Evolutionary conservation across 1,284 basidiomycete genomes (phyloP), one percentile per base, ranked within the genome.

Genomic region (Ceratobasidium sp.): DNA sequence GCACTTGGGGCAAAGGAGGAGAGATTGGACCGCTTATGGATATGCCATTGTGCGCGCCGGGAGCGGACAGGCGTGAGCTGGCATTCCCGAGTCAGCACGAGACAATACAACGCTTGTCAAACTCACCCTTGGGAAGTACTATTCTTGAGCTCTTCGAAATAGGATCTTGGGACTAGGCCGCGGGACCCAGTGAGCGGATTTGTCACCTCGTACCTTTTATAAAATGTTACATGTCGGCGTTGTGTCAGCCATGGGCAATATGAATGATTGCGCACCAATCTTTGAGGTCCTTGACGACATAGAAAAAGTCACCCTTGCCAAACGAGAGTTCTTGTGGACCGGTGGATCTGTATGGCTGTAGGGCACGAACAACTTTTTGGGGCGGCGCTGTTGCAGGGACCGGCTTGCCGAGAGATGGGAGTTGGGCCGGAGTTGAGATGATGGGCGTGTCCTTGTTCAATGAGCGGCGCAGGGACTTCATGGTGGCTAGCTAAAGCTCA

Each of bases 291-390:
- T 88, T 88, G 41, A 94, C 85, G 73, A 99, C 96, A 82, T 98
- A 94, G 84, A 98, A 98, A 82, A 98, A 98, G 83, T 99, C 97
- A 75, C 97, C 97, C 81, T 93, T 92, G 76, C 88, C 85, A 80
- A 98, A 99, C 52, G 92, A 89, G 70, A 99, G 88, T 79, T 98
- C 92, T 78, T 94, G 91, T 0, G 95, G 93, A 0, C 90, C 88
- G 71, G 86, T 85, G 1, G 93, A 89, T 52, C 86, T 83, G 82
- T 96, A 90, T 23, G 86, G 80, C 30, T 85, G 81, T 75, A 92
- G 84, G 4, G 97, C 96, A 73, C 93, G 91, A 78, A 99, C 97
- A 79, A 98, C 96, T 80, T 96, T 97, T 82, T 97, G 93, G 0
- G 97, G 96, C 1, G 96, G 96, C 3, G 89, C 82, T 73, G 93